Percentiles rank a stretch among this genome's conserved stretches.
phyloP scores from a whole-genome alignment of 78 protist species.

The Cavenderia fasciculata region DNA sequence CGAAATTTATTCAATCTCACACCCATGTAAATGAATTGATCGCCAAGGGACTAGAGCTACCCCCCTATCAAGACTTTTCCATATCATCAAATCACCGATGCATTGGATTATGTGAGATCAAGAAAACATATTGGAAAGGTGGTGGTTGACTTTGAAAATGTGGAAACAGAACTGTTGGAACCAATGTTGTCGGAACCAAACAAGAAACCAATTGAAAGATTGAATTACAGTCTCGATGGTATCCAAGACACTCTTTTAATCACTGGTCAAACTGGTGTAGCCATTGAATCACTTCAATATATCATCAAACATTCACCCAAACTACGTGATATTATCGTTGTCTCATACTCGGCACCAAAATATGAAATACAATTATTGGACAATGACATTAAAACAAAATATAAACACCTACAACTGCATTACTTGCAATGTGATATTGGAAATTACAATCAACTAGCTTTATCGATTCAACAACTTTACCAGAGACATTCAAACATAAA shows the following conservation, averaged over 20 bases:
- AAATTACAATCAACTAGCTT: not conserved
- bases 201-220: not conserved
- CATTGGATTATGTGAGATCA: not conserved
- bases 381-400: not conserved
- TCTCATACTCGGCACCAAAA: not conserved
- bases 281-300: not conserved
- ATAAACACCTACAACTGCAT: not conserved
- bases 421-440: not conserved
- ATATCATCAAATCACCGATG: not conserved
- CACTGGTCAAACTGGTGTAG: slow-evolving; percentile 63
- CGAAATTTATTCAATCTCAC: not conserved
- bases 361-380: not conserved
- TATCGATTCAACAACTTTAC: not conserved
- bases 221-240: not conserved
- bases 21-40: not conserved
- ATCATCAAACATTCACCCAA: not conserved
- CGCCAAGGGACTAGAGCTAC: not conserved
- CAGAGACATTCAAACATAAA: not conserved
- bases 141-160: not conserved
- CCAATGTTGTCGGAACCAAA: not conserved
- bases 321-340: not conserved
- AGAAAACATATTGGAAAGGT: slow-evolving; percentile 17
- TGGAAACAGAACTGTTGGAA: not conserved
- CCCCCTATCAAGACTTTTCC: not conserved
- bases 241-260: not conserved